Evolutionary conservation across 495 filamentous ascomycete species (phyloP), one percentile per base, ranked within the genome.

Genomic region (Xylaria flabelliformis): DNA sequence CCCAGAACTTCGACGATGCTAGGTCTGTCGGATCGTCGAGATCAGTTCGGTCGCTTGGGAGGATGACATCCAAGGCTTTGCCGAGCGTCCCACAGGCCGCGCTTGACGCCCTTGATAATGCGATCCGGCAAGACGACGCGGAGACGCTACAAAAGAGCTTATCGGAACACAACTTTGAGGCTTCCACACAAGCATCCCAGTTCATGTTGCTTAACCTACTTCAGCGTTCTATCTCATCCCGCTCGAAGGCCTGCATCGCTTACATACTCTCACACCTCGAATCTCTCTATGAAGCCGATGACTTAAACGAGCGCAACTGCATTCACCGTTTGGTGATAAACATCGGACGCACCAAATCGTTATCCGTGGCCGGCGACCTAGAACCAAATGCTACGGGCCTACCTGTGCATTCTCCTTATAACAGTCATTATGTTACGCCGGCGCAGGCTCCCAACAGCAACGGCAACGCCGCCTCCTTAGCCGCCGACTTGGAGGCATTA

Each of bases 271-370:
- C 83, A 6, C 83, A 88, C 21, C 87, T 95, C 42, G 86, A 88
- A 7, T 88, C 87, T 3, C 85, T 98, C 2, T 90, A 97, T 61
- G 94, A 97, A 75, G 89, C 93, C 3, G 91, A 95, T 75, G 96
- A 98, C 80, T 92, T 98, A 73, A 97, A 98, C 80, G 90, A 91
- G 74, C 92, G 95, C 12, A 99, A 97, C 76, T 95, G 94, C 75
- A 88, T 99, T 29, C 96, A 99, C 78, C 90, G 96, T 19, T 85
- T 98, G 10, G 91, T 98, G 56, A 97, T 98, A 72, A 89, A 92
- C 12, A 95, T 97, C 75, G 95, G 94, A 46, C 88, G 94, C 24
- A 88, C 90, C 12, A 93, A 94, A 80, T 87, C 90, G 0, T 87
- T 86, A 7, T 85, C 85, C 21, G 87, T 86, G 21, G 82, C 83